Base-by-base conservation (phyloP, 2,329 filamentous ascomycete species). In the Fusarium cyanostomum region DNA sequence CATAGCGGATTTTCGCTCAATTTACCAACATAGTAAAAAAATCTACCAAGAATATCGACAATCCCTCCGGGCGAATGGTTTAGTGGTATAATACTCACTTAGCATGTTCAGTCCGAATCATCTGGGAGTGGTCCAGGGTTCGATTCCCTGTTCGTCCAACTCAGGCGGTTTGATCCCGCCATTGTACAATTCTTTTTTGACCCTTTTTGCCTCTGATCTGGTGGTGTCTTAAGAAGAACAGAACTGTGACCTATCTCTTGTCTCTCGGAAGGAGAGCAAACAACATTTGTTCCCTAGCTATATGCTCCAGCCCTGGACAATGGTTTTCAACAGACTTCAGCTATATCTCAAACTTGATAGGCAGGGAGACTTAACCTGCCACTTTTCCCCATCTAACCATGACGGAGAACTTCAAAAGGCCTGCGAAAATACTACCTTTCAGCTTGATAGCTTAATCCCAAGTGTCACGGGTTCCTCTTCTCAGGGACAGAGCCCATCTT, bases 71-170 rank as follows among this genome's bases (percentile, higher is more conserved):
- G 71, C 71, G 71, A 69, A 71, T 73, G 71, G 71, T 72, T 72
- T 73, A 73, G 71, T 73, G 71, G 71, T 73, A 73, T 73, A 70
- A 71, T 72, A 69, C 71, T 72, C 69, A 70, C 71, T 73, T 73
- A 73, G 71, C 71, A 73, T 66, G 31, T 51, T 71, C 63, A 48
- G 35, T 62, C 45, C 33, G 68, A 68, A 62, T 45, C 31, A 56
- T 52, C 49, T 72, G 70, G 70, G 70, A 72, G 71, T 71, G 71
- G 71, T 72, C 71, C 71, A 70, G 71, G 71, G 71, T 73, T 73
- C 71, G 68, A 73, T 73, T 73, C 71, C 71, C 71, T 69, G 71
- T 73, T 72, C 67, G 71, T 73, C 71, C 71, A 73, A 15, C 8
- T 3, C 7, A 18, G 66, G 68, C 41, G 68, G 68, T 71, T 71